Base-by-base conservation (phyloP, 2,329 filamentous ascomycete species). In the Nannizziopsis barbatae region DNA sequence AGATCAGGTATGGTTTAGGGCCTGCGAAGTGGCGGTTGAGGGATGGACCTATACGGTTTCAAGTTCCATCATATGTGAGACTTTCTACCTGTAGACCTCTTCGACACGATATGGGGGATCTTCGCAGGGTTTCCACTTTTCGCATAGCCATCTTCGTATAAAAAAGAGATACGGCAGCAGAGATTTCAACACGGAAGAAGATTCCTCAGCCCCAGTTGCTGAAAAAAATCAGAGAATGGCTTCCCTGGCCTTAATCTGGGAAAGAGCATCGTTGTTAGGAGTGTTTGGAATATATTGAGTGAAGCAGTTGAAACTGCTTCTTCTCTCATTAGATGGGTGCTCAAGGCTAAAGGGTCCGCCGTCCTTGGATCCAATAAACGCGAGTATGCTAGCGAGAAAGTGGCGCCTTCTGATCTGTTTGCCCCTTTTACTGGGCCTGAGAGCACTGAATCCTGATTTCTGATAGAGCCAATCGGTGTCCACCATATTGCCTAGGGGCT, bases 111-210 rank as follows among this genome's bases (percentile, higher is more conserved):
- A 49, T 62, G 58, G 1, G 68, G 68, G 7, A 69, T 66, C 56
- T 69, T 71, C 22, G 63, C 59, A 44, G 68, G 62, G 49, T 66
- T 70, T 2, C 68, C 68, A n/a, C 61, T 63, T 55, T 68, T 71
- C 8, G 56, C 54, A 43, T 60, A 62, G 3, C 57, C 39, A 8
- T 61, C 49, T 42, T 64, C 62, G 32, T 62, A 58, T 27, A 27
- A 27, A 27, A n/a, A 27, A 27, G 22, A 72, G 71, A 3, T 64
- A 65, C 41, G 67, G 67, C 0, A 74, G 66, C 9, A 75, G 58
- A n/a, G 2, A 75, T 60, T 41, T 71, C 73, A 0, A 68, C 70
- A 1, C 66, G 71, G 31, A 73, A 73, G 60, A 71, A 75, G 22
- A 75, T 59, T 49, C 72, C 68, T 14, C 72, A 1, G 71, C 72